phyloP scores from a whole-genome alignment of 352 stramenopile genomes.

The Pythium brachiatum region DNA sequence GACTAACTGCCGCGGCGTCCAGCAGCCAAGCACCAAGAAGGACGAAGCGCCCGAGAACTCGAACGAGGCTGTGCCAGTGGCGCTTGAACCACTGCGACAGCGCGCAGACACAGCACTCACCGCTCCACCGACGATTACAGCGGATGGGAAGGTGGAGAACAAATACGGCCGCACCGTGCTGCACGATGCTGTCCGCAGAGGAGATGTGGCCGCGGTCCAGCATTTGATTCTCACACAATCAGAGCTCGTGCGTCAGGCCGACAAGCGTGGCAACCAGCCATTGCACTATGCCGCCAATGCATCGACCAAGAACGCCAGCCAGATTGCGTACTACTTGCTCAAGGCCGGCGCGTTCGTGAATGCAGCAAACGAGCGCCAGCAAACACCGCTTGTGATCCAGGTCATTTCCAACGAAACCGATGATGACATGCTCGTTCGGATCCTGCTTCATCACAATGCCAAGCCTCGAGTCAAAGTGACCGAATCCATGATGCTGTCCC shows the following conservation, averaged over 20 bases:
- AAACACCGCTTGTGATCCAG: slow-evolving; percentile 53
- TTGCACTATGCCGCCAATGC: slow-evolving; percentile 55
- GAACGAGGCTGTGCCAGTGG: slow-evolving; percentile 18
- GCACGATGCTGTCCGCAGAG: slow-evolving; percentile 52
- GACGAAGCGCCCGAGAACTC: slow-evolving; percentile 2
- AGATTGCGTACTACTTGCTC: slow-evolving; percentile 48
- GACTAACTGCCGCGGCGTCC: not conserved
- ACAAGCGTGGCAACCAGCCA: slow-evolving; percentile 57
- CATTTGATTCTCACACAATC: slow-evolving; percentile 34
- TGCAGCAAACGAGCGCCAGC: slow-evolving; percentile 43
- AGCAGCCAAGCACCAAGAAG: slow-evolving; percentile 4
- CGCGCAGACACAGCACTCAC: slow-evolving; percentile 18
- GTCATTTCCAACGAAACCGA: slow-evolving; percentile 54
- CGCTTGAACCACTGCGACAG: slow-evolving; percentile 19
- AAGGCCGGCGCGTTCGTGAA: slow-evolving; percentile 51
- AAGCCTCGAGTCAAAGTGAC: slow-evolving; percentile 45
- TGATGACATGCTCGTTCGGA: slow-evolving; percentile 41
- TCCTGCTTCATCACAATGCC: slow-evolving; percentile 53
- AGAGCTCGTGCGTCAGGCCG: slow-evolving; percentile 32
- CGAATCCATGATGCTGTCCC: slow-evolving; percentile 43
- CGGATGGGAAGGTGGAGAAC: slow-evolving; percentile 17
- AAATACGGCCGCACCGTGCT: slow-evolving; percentile 49
- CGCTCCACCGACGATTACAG: not conserved
- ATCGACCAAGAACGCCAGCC: slow-evolving; percentile 28
- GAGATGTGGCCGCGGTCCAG: slow-evolving; percentile 38